Conservation (phyloP, 2,329 filamentous ascomycete species). For the Arthrobotrys sinensis region DNA sequence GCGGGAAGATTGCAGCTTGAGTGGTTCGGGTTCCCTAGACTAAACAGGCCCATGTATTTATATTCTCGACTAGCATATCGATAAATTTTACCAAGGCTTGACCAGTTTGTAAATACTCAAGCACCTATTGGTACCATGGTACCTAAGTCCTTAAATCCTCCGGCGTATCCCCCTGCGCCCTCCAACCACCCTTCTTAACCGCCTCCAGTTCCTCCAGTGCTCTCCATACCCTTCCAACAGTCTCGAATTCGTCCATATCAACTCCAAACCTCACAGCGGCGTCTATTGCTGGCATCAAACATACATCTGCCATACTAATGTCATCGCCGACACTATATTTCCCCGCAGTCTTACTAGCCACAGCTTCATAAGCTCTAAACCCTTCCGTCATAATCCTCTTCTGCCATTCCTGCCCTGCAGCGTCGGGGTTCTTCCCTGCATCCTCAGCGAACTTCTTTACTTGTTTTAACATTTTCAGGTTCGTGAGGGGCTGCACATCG, state of each 20-base stretch:
- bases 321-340: conserved; percentile 73
- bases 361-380: conserved; percentile 73
- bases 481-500: conserved; percentile 76
- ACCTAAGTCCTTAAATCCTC: conserved; percentile 67
- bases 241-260: conserved; percentile 71
- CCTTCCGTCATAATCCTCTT: conserved; percentile 72
- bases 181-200: conserved; percentile 73
- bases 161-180: conserved; percentile 72
- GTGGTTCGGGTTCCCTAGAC: no score
- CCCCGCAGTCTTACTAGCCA: conserved; percentile 68
- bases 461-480: conserved; percentile 72
- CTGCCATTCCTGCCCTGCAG: conserved; percentile 69
- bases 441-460: conserved; percentile 70
- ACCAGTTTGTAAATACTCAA: no score
- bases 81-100: no score
- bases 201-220: conserved; percentile 71
- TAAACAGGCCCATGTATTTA: no score
- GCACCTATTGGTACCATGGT: no score
- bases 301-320: conserved; percentile 74
- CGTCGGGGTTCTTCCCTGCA: conserved; percentile 64
- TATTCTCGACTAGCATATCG: no score
- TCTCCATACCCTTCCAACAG: conserved; percentile 69
- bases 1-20: neutral
- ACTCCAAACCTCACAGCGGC: conserved; percentile 73
- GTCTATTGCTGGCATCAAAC: conserved; percentile 74